These are phyloP conservation scores for Wickerhamiella cacticola DNA, from an alignment of 805 yeast species.

Conservation along the genomic window DNA sequence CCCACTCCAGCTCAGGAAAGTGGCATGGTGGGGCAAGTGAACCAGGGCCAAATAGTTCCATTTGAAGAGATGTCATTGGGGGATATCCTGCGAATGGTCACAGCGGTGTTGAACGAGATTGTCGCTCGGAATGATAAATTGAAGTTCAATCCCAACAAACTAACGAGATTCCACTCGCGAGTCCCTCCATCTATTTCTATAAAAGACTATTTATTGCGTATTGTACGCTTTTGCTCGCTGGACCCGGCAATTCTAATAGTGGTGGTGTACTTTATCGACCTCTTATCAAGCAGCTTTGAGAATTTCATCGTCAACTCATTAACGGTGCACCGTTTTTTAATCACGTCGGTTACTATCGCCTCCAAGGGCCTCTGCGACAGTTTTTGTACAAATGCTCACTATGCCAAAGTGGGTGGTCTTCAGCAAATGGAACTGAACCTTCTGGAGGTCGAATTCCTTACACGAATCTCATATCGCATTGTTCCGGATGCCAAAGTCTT, in stretches of 20 bases:
- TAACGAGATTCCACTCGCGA: slow-evolving; percentile 88
- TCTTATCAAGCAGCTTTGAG: slow-evolving; percentile 64
- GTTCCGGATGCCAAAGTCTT: slow-evolving; percentile 37
- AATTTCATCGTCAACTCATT: slow-evolving; percentile 75
- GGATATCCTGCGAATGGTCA: slow-evolving; percentile 56
- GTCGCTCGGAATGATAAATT: slow-evolving; percentile 58
- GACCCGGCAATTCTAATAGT: slow-evolving; percentile 74
- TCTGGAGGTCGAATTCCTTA: slow-evolving; percentile 76
- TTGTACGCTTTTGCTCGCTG: slow-evolving; percentile 71
- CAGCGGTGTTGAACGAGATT: slow-evolving; percentile 69
- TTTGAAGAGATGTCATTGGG: slow-evolving; percentile 30
- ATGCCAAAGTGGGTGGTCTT: slow-evolving; percentile 86
- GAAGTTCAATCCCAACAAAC: slow-evolving; percentile 30
- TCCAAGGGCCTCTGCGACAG: slow-evolving; percentile 79
- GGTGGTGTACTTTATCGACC: slow-evolving; percentile 80
- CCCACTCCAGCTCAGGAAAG: background rate
- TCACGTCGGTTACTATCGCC: slow-evolving; percentile 84
- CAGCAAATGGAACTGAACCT: slow-evolving; percentile 59
- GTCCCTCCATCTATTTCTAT: slow-evolving; percentile 83
- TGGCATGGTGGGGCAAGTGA: background rate
- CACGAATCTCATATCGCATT: slow-evolving; percentile 65
- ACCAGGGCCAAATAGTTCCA: background rate
- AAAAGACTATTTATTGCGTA: slow-evolving; percentile 58
- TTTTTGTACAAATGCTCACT: slow-evolving; percentile 85
- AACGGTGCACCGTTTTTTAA: slow-evolving; percentile 82